These are phyloP conservation scores for Mucor lusitanicus DNA, from an alignment of 371 early-diverging fungal genomes.

Conservation along the genomic window DNA sequence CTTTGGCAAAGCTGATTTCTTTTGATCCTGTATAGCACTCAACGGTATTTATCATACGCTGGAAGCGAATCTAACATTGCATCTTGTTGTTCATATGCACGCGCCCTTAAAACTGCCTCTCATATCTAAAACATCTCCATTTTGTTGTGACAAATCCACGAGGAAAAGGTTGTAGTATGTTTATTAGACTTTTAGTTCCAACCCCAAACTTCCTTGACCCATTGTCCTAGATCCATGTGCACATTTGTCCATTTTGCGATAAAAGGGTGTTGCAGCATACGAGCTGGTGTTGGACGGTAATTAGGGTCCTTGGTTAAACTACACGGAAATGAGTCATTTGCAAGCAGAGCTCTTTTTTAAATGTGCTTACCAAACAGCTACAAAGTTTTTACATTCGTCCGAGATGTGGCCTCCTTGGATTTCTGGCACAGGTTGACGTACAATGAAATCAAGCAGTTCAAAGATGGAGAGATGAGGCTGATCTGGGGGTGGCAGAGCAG, in stretches of 20 bases:
- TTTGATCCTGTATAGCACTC: too few relatives aligned
- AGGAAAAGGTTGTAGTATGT: not conserved
- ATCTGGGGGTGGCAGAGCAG: slow-evolving; percentile 81
- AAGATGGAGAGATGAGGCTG: slow-evolving; percentile 76
- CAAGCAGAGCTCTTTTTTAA: not conserved
- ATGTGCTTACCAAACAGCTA: slow-evolving; percentile 50
- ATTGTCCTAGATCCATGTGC: slow-evolving; percentile 48
- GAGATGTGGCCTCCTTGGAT: slow-evolving; percentile 64
- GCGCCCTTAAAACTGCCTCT: too few relatives aligned
- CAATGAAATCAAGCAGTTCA: slow-evolving; percentile 91
- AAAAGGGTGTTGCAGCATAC: slow-evolving; percentile 72
- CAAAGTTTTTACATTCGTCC: slow-evolving; percentile 77
- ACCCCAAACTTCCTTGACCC: slow-evolving; percentile 63
- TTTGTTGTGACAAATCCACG: not conserved
- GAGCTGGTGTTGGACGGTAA: slow-evolving; percentile 75
- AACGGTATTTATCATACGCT: too few relatives aligned
- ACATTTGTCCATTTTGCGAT: slow-evolving; percentile 55
- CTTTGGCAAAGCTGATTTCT: too few relatives aligned
- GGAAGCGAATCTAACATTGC: too few relatives aligned
- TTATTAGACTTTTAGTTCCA: slow-evolving; percentile 27
- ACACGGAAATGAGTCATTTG: slow-evolving; percentile 3
- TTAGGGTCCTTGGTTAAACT: slow-evolving; percentile 81
- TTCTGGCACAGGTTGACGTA: slow-evolving; percentile 84
- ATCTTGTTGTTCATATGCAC: too few relatives aligned
- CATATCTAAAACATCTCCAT: too few relatives aligned